Evolutionary conservation across 2,329 filamentous ascomycete species (phyloP), one percentile per base, ranked within the genome.

Genomic region (Fusarium musae): DNA sequence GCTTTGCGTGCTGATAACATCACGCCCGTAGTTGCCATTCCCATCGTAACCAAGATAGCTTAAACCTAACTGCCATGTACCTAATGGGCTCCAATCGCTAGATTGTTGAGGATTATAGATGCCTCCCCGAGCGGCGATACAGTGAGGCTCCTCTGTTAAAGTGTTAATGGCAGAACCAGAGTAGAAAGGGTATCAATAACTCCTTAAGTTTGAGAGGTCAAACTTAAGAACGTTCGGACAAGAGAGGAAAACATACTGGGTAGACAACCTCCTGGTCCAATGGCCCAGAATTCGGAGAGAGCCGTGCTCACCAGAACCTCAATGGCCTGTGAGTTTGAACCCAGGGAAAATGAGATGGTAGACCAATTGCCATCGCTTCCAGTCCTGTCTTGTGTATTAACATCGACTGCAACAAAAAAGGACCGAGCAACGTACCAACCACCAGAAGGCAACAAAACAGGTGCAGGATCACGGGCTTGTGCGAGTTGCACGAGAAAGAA

Each of bases 321-420:
- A 66, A 85, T 77, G 15, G 73, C 36, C 59, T 83, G 78, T 11
- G 76, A 76, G 15, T 80, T 74, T 26, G 83, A 80, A 88, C 85
- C 75, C 83, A 87, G 67, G 10, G 75, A 67, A 52, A 95, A 84
- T 17, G 84, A 85, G 72, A 93, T 89, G 11, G 91, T 89, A 21
- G 92, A 94, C 93, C 93, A 95, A 70, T 87, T 87, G 15, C 92
- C 92, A 78, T 93, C 92, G 72, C 88, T 85, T 53, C 90, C 90
- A 69, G 88, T 86, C 89, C 89, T 90, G 61, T 42, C 44, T 39
- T 17, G 32, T 43, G 17, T 17, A 26, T 79, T 68, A 78, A 67
- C 40, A 21, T 39, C n/a, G n/a, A 4, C 36, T 28, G 9, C 9
- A 11, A 19, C 11, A 28, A 28, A 15, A 58, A 3, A 23, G 19